These are phyloP conservation scores for Fusarium mundagurra DNA, from an alignment of 2,329 filamentous ascomycete species.

Conservation along the genomic window DNA sequence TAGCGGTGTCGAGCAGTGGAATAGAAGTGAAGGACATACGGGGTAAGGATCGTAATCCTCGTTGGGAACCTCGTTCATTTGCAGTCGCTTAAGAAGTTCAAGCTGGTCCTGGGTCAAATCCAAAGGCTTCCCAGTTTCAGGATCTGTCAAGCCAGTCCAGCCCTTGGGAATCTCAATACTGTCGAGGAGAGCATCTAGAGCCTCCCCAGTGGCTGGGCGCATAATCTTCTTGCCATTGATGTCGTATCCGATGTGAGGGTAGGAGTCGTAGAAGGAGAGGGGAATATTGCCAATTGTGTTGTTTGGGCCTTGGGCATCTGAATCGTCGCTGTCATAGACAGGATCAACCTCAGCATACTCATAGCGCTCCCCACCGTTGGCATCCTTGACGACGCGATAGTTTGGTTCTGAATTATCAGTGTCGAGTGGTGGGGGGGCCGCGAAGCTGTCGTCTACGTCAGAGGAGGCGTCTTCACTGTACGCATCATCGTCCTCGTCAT, in stretches of 20 bases:
- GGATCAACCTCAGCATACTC: constrained; percentile 94
- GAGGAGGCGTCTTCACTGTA: constrained; percentile 41
- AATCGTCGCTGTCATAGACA: constrained; percentile 95
- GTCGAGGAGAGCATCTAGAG: constrained; percentile 90
- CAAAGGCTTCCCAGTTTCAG: constrained; percentile 90
- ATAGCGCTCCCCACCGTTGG: constrained; percentile 90
- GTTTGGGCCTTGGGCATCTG: constrained; percentile 77
- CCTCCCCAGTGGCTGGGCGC: constrained; percentile 92
- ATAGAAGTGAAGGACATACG: constrained; percentile 55
- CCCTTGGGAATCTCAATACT: constrained; percentile 97
- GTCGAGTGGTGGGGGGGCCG: constrained; percentile 45
- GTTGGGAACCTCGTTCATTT: constrained; percentile 86
- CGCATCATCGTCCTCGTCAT: constrained; percentile 42
- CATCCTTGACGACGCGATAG: constrained; percentile 75
- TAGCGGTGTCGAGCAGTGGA: neutral
- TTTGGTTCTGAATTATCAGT: constrained; percentile 54
- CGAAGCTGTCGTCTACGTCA: constrained; percentile 51
- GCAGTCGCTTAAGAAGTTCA: constrained; percentile 86
- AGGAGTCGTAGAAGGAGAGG: constrained; percentile 94
- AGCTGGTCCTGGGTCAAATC: constrained; percentile 88
- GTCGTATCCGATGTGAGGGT: constrained; percentile 97
- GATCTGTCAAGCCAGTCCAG: constrained; percentile 96
- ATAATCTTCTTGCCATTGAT: constrained; percentile 99
- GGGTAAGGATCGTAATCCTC: constrained; percentile 95
- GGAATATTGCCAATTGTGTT: constrained; percentile 98